These are phyloP conservation scores for Nemania bipapillata DNA, from an alignment of 2,329 filamentous ascomycete species.

Conservation along the genomic window DNA sequence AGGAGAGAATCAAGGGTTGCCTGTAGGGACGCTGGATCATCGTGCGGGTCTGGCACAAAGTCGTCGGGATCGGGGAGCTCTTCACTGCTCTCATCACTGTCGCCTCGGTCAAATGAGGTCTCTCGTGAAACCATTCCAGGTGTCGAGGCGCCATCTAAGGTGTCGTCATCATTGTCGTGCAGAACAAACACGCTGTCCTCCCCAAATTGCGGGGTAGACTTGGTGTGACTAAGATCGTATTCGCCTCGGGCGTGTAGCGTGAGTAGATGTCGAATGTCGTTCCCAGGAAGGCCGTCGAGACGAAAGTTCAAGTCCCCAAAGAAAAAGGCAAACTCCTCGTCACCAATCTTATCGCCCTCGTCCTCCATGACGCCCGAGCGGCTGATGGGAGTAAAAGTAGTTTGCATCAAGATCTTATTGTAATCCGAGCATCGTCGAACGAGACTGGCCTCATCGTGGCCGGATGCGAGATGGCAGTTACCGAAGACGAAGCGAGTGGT, in stretches of 20 bases:
- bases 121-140: constrained; percentile 51
- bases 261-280: constrained; percentile 86
- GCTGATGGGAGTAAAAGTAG: constrained; percentile 79
- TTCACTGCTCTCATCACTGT: constrained; percentile 52
- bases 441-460: constrained; percentile 78
- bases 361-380: constrained; percentile 72
- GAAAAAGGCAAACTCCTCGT: constrained; percentile 96
- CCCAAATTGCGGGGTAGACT: constrained; percentile 54
- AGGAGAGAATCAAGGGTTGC: constrained; percentile 88
- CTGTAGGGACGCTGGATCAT: constrained; percentile 86
- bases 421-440: constrained; percentile 93
- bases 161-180: constrained; percentile 61
- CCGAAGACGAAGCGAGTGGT: constrained; percentile 89
- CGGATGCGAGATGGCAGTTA: constrained; percentile 91
- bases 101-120: constrained; percentile 46
- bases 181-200: constrained; percentile 65
- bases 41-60: constrained; percentile 72
- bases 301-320: constrained; percentile 96
- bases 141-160: constrained; percentile 51
- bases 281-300: constrained; percentile 85
- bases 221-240: constrained; percentile 68
- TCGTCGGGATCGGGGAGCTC: constrained; percentile 71
- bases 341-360: constrained; percentile 77
- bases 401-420: constrained; percentile 77
- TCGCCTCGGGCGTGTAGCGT: constrained; percentile 84